A percentile compares a stretch with the other conserved stretches of the same genome.
phyloP scores from a whole-genome alignment of 225 moss, liverwort and hornwort species.

The Lunularia cruciata region DNA sequence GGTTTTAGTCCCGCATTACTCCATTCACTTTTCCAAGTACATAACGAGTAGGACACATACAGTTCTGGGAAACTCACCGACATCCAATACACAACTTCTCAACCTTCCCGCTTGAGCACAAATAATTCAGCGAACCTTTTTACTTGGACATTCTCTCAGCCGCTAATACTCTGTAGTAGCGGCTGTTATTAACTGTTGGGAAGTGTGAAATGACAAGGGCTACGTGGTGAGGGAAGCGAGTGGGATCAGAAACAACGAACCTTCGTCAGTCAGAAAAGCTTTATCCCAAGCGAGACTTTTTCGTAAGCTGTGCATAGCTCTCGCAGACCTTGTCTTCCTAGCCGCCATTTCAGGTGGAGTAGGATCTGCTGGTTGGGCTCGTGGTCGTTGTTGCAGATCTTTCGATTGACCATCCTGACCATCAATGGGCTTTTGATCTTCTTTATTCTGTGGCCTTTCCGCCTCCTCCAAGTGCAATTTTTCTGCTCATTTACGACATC shows the following conservation, averaged over 20 bases:
- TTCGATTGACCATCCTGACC: not conserved
- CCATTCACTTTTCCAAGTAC: too few species aligned
- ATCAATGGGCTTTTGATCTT: slow-evolving; percentile 7
- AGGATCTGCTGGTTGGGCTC: not conserved
- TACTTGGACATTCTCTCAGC: too few species aligned
- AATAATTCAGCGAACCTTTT: too few species aligned
- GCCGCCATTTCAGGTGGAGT: not conserved
- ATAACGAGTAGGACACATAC: too few species aligned
- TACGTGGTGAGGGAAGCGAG: too few species aligned
- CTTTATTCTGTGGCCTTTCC: not conserved
- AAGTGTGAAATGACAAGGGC: too few species aligned
- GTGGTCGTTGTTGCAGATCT: not conserved
- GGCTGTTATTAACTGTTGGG: too few species aligned
- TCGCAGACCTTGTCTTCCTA: slow-evolving; percentile 28
- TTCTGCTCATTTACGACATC: not conserved
- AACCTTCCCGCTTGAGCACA: too few species aligned
- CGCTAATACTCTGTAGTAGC: too few species aligned
- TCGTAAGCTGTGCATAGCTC: slow-evolving; percentile 30
- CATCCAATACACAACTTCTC: too few species aligned
- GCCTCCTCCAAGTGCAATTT: not conserved
- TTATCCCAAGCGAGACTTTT: slow-evolving; percentile 56
- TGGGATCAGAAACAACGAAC: slow-evolving; percentile 19
- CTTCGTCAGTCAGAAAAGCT: slow-evolving; percentile 49
- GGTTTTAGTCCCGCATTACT: too few species aligned
- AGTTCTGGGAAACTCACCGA: too few species aligned